Evolutionary conservation across 2,329 filamentous ascomycete species (phyloP).

Genomic region (Monilinia fructigena): DNA sequence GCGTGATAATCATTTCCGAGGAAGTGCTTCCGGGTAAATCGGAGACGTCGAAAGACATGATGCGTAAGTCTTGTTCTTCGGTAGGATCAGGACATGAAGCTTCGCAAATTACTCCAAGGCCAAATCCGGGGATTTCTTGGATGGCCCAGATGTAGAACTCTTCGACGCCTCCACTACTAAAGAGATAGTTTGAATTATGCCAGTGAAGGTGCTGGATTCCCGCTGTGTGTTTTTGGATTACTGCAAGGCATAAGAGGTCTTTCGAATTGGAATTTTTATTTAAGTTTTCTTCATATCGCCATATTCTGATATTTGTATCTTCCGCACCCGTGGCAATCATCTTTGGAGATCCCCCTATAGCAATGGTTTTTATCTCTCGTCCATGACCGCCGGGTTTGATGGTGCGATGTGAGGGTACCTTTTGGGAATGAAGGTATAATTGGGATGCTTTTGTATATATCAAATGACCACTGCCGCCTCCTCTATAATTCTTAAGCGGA

Average conservation of each 20-base stretch:
- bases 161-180: conserved; percentile 84
- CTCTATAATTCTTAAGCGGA: conserved; percentile 28
- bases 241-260: conserved; percentile 49
- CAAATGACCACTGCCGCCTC: conserved; percentile 51
- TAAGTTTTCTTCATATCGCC: conserved; percentile 45
- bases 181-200: conserved; percentile 64
- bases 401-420: conserved; percentile 44
- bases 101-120: conserved; percentile 58
- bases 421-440: conserved; percentile 47
- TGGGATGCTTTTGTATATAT: conserved; percentile 71
- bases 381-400: conserved; percentile 76
- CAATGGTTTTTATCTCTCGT: conserved; percentile 72
- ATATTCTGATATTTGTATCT: conserved; percentile 75
- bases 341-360: conserved; percentile 39
- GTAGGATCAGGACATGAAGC: conserved; percentile 53
- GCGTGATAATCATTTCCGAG: conserved; percentile 49
- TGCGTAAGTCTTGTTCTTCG: conserved; percentile 65
- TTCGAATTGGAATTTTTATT: conserved; percentile 7
- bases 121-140: conserved; percentile 50
- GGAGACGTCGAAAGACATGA: conserved; percentile 72
- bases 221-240: conserved; percentile 74
- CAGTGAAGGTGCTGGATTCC: conserved; percentile 73
- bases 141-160: conserved; percentile 83
- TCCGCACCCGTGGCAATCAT: conserved; percentile 68
- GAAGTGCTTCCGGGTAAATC: conserved; percentile 21